These are phyloP conservation scores for Hyphopichia fennica DNA, from an alignment of 1,139 yeast species.

Conservation along the genomic window DNA sequence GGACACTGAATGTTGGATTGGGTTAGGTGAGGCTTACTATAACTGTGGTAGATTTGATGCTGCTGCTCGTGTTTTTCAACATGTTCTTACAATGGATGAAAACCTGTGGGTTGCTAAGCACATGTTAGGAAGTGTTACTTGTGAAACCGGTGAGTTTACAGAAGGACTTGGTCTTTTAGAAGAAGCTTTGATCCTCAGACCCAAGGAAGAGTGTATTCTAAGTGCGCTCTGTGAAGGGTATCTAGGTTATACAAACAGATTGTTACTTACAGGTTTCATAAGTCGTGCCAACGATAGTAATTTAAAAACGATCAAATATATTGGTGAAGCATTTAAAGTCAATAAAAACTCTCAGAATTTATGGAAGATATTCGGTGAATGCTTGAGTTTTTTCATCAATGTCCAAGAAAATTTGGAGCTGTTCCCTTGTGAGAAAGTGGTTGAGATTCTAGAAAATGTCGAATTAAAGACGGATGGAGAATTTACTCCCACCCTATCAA, in stretches of 20 bases:
- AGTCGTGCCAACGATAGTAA: slow-evolving; percentile 52
- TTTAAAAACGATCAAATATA: slow-evolving; percentile 48
- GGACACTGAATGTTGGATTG: slow-evolving; percentile 86
- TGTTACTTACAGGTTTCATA: slow-evolving; percentile 61
- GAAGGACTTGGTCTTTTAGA: slow-evolving; percentile 32
- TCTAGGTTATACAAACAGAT: slow-evolving; percentile 52
- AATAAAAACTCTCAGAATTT: slow-evolving; percentile 43
- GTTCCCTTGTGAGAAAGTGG: slow-evolving; percentile 45
- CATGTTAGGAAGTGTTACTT: slow-evolving; percentile 63
- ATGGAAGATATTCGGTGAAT: slow-evolving; percentile 57
- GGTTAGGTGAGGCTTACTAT: slow-evolving; percentile 89
- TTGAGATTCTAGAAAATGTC: slow-evolving; percentile 28
- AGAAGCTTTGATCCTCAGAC: slow-evolving; percentile 41
- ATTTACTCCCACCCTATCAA: slow-evolving; percentile 7
- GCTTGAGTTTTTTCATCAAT: slow-evolving; percentile 43
- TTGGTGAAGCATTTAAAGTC: slow-evolving; percentile 39
- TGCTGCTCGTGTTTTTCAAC: slow-evolving; percentile 75
- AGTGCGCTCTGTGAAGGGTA: slow-evolving; percentile 59
- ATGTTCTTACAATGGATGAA: slow-evolving; percentile 53
- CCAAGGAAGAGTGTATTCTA: slow-evolving; percentile 57
- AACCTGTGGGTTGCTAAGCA: slow-evolving; percentile 59
- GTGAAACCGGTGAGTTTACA: slow-evolving; percentile 40
- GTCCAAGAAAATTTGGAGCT: slow-evolving; percentile 42
- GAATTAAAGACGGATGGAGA: slow-evolving; percentile 8
- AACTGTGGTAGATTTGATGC: slow-evolving; percentile 87